phyloP scores from a whole-genome alignment of 2,329 filamentous ascomycete species.

The Paecilomyces variotii region DNA sequence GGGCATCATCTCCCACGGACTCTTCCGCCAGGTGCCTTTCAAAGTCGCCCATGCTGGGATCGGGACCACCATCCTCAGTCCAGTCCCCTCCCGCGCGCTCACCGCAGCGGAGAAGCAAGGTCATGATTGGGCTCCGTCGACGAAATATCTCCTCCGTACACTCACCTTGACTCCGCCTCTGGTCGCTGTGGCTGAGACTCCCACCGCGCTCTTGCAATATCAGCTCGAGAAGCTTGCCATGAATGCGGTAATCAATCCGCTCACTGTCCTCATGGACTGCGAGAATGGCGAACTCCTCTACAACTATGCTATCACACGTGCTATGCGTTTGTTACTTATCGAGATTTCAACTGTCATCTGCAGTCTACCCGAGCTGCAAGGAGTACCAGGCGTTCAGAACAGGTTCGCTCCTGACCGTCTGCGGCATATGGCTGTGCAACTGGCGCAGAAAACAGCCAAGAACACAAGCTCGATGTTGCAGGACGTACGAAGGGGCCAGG shows the following conservation, averaged over 20 bases:
- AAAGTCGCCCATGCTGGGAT: conserved; percentile 50
- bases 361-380: conserved; percentile 63
- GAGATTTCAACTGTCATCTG: conserved; percentile 69
- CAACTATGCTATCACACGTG: conserved; percentile 56
- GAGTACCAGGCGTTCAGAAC: conserved; percentile 50
- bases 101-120: conserved; percentile 15
- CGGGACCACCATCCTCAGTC: conserved; percentile 51
- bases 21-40: conserved; percentile 43
- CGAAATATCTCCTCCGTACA: conserved; percentile 56
- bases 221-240: conserved; percentile 76
- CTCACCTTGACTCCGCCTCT: conserved; percentile 57
- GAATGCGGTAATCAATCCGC: conserved; percentile 67
- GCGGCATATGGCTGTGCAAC: conserved; percentile 50
- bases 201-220: conserved; percentile 56
- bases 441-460: conserved; percentile 47
- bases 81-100: conserved; percentile 30
- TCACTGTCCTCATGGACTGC: conserved; percentile 71
- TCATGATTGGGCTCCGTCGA: conserved; percentile 27
- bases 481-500: conserved; percentile 52
- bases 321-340: conserved; percentile 62
- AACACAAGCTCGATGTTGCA: conserved; percentile 61
- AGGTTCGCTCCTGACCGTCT: conserved; percentile 55
- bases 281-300: conserved; percentile 63
- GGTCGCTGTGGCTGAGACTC: conserved; percentile 50
- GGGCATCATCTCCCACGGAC: conserved; percentile 56